phyloP scores from a whole-genome alignment of 805 yeast species.

The Spencermartinsiella europaea region DNA sequence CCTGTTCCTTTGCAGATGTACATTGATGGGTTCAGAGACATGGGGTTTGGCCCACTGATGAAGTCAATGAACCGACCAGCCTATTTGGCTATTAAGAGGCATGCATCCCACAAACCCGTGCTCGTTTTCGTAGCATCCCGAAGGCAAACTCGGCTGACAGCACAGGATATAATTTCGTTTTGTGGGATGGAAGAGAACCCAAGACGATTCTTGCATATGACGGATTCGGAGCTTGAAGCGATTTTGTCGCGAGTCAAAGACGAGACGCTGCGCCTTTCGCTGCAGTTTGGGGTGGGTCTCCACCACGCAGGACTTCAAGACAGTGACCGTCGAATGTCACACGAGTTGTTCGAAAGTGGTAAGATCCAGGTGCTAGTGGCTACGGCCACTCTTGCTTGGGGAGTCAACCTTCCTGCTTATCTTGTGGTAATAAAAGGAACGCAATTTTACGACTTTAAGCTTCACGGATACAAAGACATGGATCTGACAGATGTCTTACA shows the following conservation, averaged over 20 bases:
- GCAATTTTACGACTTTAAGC: conserved; percentile 50
- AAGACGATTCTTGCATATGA: conserved; percentile 57
- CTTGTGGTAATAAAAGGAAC: conserved; percentile 76
- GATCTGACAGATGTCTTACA: conserved; percentile 76
- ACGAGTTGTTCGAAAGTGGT: conserved; percentile 61
- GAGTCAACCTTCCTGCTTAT: conserved; percentile 78
- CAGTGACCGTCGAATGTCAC: conserved; percentile 63
- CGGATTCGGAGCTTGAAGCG: conserved; percentile 54
- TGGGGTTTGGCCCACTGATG: conserved; percentile 68
- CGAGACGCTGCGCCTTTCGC: conserved; percentile 68
- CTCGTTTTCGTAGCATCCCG: conserved; percentile 81
- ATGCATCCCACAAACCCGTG: conserved; percentile 80
- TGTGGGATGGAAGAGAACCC: conserved; percentile 79
- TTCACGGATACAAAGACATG: conserved; percentile 72
- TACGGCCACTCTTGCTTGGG: conserved; percentile 84
- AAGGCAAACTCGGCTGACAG: conserved; percentile 76
- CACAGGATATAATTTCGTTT: conserved; percentile 68
- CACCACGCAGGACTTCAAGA: conserved; percentile 83
- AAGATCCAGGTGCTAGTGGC: conserved; percentile 71
- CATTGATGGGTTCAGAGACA: conserved; percentile 78
- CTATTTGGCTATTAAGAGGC: conserved; percentile 85
- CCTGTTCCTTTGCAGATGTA: conserved; percentile 86
- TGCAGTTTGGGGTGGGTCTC: conserved; percentile 75
- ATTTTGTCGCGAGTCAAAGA: conserved; percentile 60
- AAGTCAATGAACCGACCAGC: conserved; percentile 87